Conservation (phyloP, 306 rosid genomes). For the Clitoria ternatea region DNA sequence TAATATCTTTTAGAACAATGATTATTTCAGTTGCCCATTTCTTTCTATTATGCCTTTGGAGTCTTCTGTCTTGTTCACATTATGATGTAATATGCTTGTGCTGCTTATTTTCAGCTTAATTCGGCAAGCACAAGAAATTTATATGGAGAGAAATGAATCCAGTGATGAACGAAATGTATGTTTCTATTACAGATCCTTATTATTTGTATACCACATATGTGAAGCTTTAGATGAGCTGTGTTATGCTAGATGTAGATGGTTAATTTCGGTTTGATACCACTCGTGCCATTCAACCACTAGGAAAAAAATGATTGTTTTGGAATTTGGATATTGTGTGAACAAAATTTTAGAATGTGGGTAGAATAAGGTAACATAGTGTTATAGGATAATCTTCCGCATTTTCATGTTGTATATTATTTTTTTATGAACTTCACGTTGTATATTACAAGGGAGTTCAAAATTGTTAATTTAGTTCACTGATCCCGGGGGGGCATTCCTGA, state of each 20-base stretch:
- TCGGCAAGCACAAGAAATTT: slow-evolving; percentile 71
- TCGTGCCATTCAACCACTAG: not conserved
- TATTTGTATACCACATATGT: not conserved
- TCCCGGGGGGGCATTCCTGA: slow-evolving; percentile 33
- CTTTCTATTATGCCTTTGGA: slow-evolving; percentile 7
- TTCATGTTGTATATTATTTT: slow-evolving; percentile 19
- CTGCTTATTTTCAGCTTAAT: slow-evolving; percentile 61
- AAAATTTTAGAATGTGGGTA: not conserved
- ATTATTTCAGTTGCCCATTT: not conserved
- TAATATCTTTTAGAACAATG: not conserved
- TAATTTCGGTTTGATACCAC: too few species aligned
- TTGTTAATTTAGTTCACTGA: slow-evolving; percentile 4
- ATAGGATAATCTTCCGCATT: not conserved
- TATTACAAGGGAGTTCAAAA: slow-evolving; percentile 8
- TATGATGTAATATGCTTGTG: slow-evolving; percentile 21
- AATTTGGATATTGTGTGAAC: not conserved
- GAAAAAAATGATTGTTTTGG: not conserved
- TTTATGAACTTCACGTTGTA: slow-evolving; percentile 10
- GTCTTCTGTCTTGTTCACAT: slow-evolving; percentile 23
- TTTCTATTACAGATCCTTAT: slow-evolving; percentile 21
- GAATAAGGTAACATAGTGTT: not conserved
- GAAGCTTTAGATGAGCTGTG: slow-evolving; percentile 24
- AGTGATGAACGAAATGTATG: slow-evolving; percentile 74
- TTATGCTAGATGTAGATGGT: slow-evolving; percentile 6
- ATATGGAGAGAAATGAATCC: slow-evolving; percentile 49